phyloP scores from a whole-genome alignment of 805 yeast species.

The Metschnikowia borealis region DNA sequence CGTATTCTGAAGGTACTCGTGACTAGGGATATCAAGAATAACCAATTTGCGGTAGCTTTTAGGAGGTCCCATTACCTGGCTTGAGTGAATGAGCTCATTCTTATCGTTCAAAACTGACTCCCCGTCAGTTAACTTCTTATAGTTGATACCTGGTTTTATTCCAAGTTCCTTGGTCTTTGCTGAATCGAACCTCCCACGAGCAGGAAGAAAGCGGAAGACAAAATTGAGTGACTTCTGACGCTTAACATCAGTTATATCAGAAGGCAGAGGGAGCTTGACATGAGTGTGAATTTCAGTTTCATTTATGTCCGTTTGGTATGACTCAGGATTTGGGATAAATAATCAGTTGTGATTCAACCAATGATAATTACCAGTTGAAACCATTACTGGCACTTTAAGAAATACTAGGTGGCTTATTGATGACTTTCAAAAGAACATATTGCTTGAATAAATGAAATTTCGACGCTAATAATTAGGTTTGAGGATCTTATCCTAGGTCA shows the following conservation, averaged over 20 bases:
- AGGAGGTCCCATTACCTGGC: constrained; percentile 66
- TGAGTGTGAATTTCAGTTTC: constrained; percentile 39
- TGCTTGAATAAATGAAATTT: too few species aligned
- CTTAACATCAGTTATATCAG: constrained; percentile 22
- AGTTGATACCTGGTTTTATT: constrained; percentile 61
- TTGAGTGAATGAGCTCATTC: constrained; percentile 59
- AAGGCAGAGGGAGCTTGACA: constrained; percentile 28
- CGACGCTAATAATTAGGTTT: too few species aligned
- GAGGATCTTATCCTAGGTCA: too few species aligned
- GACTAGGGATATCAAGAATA: constrained; percentile 69
- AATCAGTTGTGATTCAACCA: too few species aligned
- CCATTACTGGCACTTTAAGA: too few species aligned
- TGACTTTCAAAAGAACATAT: too few species aligned
- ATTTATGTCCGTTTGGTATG: constrained; percentile 35
- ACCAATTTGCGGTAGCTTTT: constrained; percentile 57
- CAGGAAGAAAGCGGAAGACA: constrained; percentile 60
- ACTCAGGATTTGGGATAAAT: constrained; percentile 26
- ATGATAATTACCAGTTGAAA: too few species aligned
- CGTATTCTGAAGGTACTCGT: constrained; percentile 36
- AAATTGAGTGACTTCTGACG: constrained; percentile 55
- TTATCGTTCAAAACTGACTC: constrained; percentile 49
- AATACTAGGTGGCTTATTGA: too few species aligned
- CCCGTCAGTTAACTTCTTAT: constrained; percentile 58
- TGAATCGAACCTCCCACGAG: constrained; percentile 73
- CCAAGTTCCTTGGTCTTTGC: constrained; percentile 65